Evolutionary conservation across 2,329 filamentous ascomycete species (phyloP), one percentile per base, ranked within the genome.

Genomic region (Chaetomiaceae sp.): DNA sequence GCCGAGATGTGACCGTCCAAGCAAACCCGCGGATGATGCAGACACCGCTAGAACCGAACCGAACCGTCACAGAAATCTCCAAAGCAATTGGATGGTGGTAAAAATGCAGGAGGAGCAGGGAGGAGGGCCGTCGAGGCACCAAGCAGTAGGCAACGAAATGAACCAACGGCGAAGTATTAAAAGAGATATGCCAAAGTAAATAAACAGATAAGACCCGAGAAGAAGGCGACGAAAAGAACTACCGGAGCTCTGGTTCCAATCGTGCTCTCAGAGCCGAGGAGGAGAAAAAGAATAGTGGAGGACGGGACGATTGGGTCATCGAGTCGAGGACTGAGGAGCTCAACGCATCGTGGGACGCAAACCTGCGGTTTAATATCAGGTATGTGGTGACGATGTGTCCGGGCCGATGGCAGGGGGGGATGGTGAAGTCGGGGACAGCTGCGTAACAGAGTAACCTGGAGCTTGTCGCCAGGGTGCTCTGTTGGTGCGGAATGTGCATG

Each of bases 181-280:
- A 39, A n/a, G 19, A n/a, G 30, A 17, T 27, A 30, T n/a, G 30
- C 17, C 19, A 33, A 50, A 48, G n/a, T 27, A 33, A 40, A 16
- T 38, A 23, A 38, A 47, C 20, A 27, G 33, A 16, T n/a, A 37
- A 39, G 19, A 49, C 45, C 33, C 25, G 38, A 48, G 39, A 17
- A 40, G 34, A 56, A 31, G 56, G 53, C 4, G 13, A 31, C 20
- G n/a, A 21, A 17, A 48, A 64, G 68, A 73, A 70, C 73, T 76
- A 67, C 73, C 73, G 68, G 74, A 76, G 74, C 70, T 73, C 67
- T 70, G 70, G 65, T 66, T 66, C 62, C 58, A 59, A 57, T 57
- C 54, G 53, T 51, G 54, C 55, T 60, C 61, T 51, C 55, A n/a
- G 51, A 52, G 58, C 60, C 42, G 41, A 50, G 49, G 48, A 55